Conservation (phyloP, 148 eudicot genomes). For the Talinum fruticosum region DNA sequence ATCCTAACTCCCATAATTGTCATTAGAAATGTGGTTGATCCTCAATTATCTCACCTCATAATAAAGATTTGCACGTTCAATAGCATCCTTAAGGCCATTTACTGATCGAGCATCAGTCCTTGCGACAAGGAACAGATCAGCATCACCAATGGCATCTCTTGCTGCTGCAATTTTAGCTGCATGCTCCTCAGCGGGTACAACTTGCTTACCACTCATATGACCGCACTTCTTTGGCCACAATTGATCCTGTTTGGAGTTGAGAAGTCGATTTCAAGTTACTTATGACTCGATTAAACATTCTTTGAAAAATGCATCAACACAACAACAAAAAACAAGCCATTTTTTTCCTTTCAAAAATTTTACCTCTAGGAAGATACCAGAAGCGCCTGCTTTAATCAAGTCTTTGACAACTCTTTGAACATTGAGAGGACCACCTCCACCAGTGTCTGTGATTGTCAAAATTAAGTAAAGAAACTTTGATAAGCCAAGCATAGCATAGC, state of each 20-base stretch:
- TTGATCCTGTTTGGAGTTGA: conserved; percentile 2
- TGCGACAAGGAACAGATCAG: conserved; percentile 37
- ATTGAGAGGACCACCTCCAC: conserved; percentile 44
- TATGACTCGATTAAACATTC: no score
- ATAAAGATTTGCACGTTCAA: conserved; percentile 36
- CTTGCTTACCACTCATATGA: conserved; percentile 31
- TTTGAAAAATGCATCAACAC: no score
- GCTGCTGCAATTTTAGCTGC: conserved; percentile 41
- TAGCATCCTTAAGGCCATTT: conserved; percentile 34
- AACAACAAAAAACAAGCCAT: no score
- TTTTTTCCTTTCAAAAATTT: no score
- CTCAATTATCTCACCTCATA: conserved; percentile 21
- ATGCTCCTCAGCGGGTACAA: conserved; percentile 38
- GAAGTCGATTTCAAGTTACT: no score
- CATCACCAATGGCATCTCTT: conserved; percentile 40
- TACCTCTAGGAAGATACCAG: conserved; percentile 42
- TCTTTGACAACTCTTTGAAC: conserved; percentile 37
- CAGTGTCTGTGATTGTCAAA: conserved; percentile 24
- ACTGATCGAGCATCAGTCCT: conserved; percentile 44
- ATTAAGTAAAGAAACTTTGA: not conserved
- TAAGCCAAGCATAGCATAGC: no score
- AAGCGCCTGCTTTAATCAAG: conserved; percentile 36
- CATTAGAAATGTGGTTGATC: not conserved
- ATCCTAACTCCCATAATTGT: no score
- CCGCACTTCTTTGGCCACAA: conserved; percentile 36